Evolutionary conservation across 148 eudicot genomes (phyloP), one percentile per base, ranked within the genome.

Genomic region (Cornus kousa): DNA sequence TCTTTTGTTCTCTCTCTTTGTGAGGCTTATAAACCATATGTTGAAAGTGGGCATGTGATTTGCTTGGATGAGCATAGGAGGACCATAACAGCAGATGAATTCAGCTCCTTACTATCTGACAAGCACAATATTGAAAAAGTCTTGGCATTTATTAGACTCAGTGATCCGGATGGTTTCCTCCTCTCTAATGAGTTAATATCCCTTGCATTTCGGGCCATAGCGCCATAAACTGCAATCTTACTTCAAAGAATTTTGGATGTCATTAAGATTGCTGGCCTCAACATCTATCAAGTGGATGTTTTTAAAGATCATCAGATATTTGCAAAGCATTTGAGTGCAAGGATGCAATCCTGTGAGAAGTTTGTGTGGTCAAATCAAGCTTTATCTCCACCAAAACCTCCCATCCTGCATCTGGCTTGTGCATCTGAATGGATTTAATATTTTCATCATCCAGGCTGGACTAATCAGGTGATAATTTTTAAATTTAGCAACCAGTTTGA

Each of bases 141-240:
- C 13, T 68, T 85, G 28, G 86, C 85, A 16, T 93, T 84, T 84
- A 83, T 96, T 35, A 81, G 97, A 80, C 92, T 96, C 9, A 92
- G 91, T 83, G 99, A 96, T 81, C 99, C 99, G 9, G 97, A 92
- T 86, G 99, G 99, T 62, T 96, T 96, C 80, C 88, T 93, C 74
- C 84, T 96, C 48, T 96, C 99, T 0, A 96, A 96, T 80, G 98
- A 96, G 80, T 81, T 96, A 72, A 96, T 96, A 87, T 82, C 99
- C 43, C 82, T 89, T 71, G 98, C 98, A 14, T 96, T 96, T 80
- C 82, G 86, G 67, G 90, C 79, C 79, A 83, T 93, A 71, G 77
- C 86, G 57, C 90, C 95, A 46, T 93, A 88, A 91, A 57, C 23
- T 70, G 53, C 13, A 67, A 67, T 73, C 8, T 7, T 19, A 8